Evolutionary conservation across 768 basidiomycete genomes (phyloP), one percentile per base, ranked within the genome.

Genomic region (Tulasnella sp.): DNA sequence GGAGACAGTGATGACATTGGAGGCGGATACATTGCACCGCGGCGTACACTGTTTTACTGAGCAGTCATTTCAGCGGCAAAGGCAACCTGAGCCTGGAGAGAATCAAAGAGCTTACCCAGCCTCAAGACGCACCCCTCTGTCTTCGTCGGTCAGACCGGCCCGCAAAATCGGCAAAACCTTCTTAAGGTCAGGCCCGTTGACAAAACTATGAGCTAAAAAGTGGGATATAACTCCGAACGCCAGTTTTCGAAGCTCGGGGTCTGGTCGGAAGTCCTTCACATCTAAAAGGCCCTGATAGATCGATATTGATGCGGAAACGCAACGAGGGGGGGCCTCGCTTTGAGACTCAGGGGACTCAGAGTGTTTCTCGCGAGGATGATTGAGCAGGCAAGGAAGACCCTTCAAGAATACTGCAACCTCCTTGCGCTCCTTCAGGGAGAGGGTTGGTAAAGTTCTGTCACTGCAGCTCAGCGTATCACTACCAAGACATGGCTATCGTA

Each of bases 121-220:
- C 79, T 86, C 85, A 20, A 94, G 82, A 48, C 93, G 88, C 29
- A 90, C 88, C 57, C 86, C 87, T 77, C 93, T 86, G 79, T 91
- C 88, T 51, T 82, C 83, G 80, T 91, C 88, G 13, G 82, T 84
- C 79, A 92, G 82, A 3, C 90, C 91, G 29, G 83, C 83, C 73
- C 87, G 85, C 10, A 90, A 82, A 7, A 89, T 80, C 35, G 87
- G 83, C 9, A 83, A 79, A 3, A 85, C 80, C 42, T 83, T 79
- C 5, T 84, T 83, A n/a, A 85, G 78, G 29, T 82, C 29, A 81
- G 73, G 67, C 73, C 26, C 48, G 46, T 73, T 57, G 55, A 82
- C 80, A 16, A 80, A 82, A 40, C 82, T 82, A 80, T 88, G 85
- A 78, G 84, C 84, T 35, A 91, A 82, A 57, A 86, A 83, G 39